Evolutionary conservation across 2,329 filamentous ascomycete species (phyloP), one percentile per base, ranked within the genome.

Genomic region (Calonectria hongkongensis): DNA sequence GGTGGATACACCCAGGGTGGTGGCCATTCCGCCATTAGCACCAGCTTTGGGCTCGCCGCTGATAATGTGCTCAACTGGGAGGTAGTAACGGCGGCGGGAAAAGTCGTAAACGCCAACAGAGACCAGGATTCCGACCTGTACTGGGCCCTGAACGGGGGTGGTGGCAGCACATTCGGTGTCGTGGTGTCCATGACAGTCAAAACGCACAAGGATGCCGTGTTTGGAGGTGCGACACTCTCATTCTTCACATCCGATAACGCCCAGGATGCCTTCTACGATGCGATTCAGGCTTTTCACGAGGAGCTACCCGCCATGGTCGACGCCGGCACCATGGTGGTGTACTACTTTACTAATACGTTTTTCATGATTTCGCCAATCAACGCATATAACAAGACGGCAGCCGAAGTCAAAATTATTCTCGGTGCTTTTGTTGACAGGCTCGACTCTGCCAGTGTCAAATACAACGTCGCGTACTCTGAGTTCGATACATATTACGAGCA

Each of bases 1-100:
- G 92, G 91, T n/a, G 91, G 91, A 1, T 93, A 89, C 76, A 87
- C 85, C 2, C 89, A 91, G 78, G 91, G 90, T 6, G 91, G 90
- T 30, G 91, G 76, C 13, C 90, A 92, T 76, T 87, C 86, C 0
- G 83, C 87, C 0, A 83, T 93, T 2, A 84, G 83, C 27, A 88
- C 88, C 0, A 82, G 79, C 12, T 89, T 88, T 68, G 92, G 92
- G 6, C 83, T 94, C 0, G 88, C 82, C 16, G 90, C 90, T 0
- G 92, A 93, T 74, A 88, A 93, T 63, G 86, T 88, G 0, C 83
- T 93, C 1, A 85, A 88, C 70, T 89, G 83, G 70, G 85, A 90
- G 70, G 88, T 92, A 1, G 85, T 93, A 16, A 89, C 87, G 3
- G 87, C 85, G 0, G 77, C 79, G 25, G 90, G 90, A 1, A 70